A percentile compares a stretch with the other conserved stretches of the same genome.
Evolutionary conservation across 345 rosid genomes (phyloP).

Genomic region (Orychophragmus violaceus): DNA sequence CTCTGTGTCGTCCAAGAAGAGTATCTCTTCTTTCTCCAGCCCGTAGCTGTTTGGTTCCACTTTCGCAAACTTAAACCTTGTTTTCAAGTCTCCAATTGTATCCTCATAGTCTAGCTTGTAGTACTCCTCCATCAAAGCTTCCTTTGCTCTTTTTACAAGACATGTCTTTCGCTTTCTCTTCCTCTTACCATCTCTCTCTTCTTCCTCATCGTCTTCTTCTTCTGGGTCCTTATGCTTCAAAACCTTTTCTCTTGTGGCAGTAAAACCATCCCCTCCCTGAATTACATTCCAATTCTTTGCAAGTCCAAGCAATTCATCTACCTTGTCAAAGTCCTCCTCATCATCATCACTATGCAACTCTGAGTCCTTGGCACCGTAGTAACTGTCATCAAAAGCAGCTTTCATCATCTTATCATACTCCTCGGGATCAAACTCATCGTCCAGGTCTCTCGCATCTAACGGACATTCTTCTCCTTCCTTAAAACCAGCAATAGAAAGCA

Average conservation of each 20-base stretch:
- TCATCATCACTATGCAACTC: constrained; percentile 45
- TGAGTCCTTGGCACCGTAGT: constrained; percentile 57
- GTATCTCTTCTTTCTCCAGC: constrained; percentile 52
- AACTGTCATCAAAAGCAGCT: constrained; percentile 50
- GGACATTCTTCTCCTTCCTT: constrained; percentile 41
- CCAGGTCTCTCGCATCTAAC: constrained; percentile 38
- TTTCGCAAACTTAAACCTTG: constrained; percentile 84
- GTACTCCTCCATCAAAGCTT: constrained; percentile 80
- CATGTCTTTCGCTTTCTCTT: constrained; percentile 70
- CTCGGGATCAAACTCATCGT: constrained; percentile 74
- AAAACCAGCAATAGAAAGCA: constrained; percentile 65
- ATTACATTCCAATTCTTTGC: constrained; percentile 61
- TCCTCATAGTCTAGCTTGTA: constrained; percentile 92
- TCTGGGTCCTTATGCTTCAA: constrained; percentile 38
- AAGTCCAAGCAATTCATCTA: constrained; percentile 82
- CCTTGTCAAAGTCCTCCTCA: constrained; percentile 58
- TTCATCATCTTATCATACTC: constrained; percentile 83
- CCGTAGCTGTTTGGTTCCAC: constrained; percentile 59
- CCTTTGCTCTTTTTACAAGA: constrained; percentile 53
- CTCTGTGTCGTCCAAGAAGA: constrained; percentile 57
- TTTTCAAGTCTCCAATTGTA: constrained; percentile 76
- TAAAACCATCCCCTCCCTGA: constrained; percentile 51
- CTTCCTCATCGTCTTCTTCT: constrained; percentile 18
- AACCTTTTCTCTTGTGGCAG: constrained; percentile 54
- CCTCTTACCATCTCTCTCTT: constrained; percentile 35